Base-by-base conservation (phyloP, 148 eudicot genomes). In the Rheum nobile region DNA sequence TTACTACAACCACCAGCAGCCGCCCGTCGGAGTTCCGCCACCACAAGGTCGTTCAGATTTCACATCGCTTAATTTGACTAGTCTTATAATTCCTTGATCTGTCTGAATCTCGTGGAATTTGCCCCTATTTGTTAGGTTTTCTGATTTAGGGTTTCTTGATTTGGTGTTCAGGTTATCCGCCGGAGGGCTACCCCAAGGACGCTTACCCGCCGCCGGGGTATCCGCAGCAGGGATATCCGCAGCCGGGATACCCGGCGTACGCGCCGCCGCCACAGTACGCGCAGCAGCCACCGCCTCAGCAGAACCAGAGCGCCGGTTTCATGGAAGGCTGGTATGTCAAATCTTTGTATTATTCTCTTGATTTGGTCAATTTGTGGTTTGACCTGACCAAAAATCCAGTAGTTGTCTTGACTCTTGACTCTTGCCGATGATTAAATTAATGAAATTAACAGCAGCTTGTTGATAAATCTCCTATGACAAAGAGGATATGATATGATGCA, bases 1-100 rank as follows among this genome's bases (percentile, higher is more conserved):
- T 83, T 90, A 87, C 72, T 93, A 92, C 88, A 86, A 82, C 74
- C 90, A 88, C 77, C 83, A 84, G 38, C 97, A 89, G 54, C 90
- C 97, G 9, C 94, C 97, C 4, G 89, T 89, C 46, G 97, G 97
- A 24, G 90, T 78, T 2, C 97, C 97, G 9, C 97, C 97, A 8
- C 87, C 90, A 17, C 96, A 92, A 90, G 96, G 97, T 85, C 13
- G 9, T 4, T 39, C 14, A 16, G 21, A 61, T 34, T 5, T 71
- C 24, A 41, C 19, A 42, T 21, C n/a, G 10, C 32, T 19, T 1
- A 35, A 35, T 35, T 35, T 35, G 37, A 35, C 4, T 2, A 4
- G 4, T 35, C 52, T 11, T 3, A 21, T 13, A 6, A 8, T 42
- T 22, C 8, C 21, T 38, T 50, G 12, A 21, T 24, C 19, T 35